Evolutionary conservation across 2,329 filamentous ascomycete genomes (phyloP).

Genomic region (Ciborinia camelliae): DNA sequence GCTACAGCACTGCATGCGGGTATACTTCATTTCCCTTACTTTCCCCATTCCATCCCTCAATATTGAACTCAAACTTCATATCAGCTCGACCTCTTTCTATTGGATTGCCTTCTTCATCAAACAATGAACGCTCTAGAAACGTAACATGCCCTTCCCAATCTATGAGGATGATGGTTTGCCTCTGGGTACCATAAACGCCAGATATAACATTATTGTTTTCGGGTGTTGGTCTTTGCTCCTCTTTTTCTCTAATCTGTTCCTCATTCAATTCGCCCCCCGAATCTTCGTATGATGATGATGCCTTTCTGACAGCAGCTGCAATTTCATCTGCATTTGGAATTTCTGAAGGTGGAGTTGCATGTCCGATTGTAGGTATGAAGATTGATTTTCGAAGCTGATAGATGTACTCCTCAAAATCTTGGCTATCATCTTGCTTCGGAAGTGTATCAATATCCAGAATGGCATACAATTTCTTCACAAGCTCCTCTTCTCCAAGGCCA

Average conservation of each 20-base stretch:
- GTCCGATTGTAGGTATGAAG: slow-evolving; percentile 58
- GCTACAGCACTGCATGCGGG: slow-evolving; percentile 25
- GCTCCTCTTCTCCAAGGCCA: slow-evolving; percentile 43
- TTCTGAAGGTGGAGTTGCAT: slow-evolving; percentile 35
- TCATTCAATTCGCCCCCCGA: slow-evolving; percentile 35
- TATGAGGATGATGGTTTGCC: slow-evolving; percentile 60
- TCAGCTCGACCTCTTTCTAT: slow-evolving; percentile 55
- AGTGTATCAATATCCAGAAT: slow-evolving; percentile 58
- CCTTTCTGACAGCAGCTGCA: slow-evolving; percentile 33
- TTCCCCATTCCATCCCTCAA: slow-evolving; percentile 46
- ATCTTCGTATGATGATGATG: slow-evolving; percentile 32
- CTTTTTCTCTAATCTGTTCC: slow-evolving; percentile 25
- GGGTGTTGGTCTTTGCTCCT: slow-evolving; percentile 39
- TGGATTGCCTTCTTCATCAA: slow-evolving; percentile 54
- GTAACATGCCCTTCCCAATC: slow-evolving; percentile 61
- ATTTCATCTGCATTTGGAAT: slow-evolving; percentile 42
- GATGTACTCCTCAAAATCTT: slow-evolving; percentile 53
- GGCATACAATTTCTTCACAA: slow-evolving; percentile 51
- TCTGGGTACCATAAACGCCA: slow-evolving; percentile 62
- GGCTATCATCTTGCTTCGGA: slow-evolving; percentile 36
- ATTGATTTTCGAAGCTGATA: slow-evolving; percentile 55
- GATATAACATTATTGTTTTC: slow-evolving; percentile 48
- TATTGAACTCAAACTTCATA: slow-evolving; percentile 52
- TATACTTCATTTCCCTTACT: slow-evolving; percentile 31
- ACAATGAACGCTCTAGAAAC: slow-evolving; percentile 58